Evolutionary conservation across 2,329 filamentous ascomycete genomes (phyloP).

Genomic region (Fusarium pseudonygamai): DNA sequence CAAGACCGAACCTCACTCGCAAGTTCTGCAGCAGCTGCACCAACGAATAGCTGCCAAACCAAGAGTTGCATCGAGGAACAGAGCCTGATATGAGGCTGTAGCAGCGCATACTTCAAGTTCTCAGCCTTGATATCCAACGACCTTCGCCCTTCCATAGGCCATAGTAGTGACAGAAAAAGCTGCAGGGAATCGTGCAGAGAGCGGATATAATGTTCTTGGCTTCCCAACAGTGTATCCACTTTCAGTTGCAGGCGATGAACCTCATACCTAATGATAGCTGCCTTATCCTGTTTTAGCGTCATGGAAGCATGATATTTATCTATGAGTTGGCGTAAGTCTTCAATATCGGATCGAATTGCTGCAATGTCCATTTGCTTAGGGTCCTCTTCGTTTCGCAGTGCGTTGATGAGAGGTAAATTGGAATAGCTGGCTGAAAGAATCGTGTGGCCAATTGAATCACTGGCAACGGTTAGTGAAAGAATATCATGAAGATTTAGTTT

Average conservation of each 20-base stretch:
- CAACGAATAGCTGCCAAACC: constrained; percentile 37
- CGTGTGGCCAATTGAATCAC: constrained; percentile 27
- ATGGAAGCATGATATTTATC: not conserved
- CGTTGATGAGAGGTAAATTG: constrained; percentile 24
- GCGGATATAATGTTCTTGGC: constrained; percentile 17
- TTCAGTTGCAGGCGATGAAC: constrained; percentile 8
- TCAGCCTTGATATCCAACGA: not conserved
- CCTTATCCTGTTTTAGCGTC: not conserved
- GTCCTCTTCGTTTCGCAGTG: constrained; percentile 3
- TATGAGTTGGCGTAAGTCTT: not conserved
- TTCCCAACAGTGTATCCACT: constrained; percentile 2
- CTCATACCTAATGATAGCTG: not conserved
- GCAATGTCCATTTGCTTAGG: not conserved
- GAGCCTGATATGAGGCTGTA: constrained; percentile 18
- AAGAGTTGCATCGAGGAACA: constrained; percentile 29
- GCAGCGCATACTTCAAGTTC: constrained; percentile 1
- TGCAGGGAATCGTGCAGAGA: constrained; percentile 9
- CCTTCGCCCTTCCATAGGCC: not conserved
- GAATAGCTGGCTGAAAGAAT: not conserved
- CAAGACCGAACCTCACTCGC: not conserved
- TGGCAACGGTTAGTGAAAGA: not conserved
- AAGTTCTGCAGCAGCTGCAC: constrained; percentile 7
- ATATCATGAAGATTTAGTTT: accelerated
- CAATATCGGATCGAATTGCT: not conserved
- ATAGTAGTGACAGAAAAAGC: constrained; percentile 17